Evolutionary conservation across 139 green algal genomes (phyloP).

Genomic region (Chlamydomonas sphaeroides): DNA sequence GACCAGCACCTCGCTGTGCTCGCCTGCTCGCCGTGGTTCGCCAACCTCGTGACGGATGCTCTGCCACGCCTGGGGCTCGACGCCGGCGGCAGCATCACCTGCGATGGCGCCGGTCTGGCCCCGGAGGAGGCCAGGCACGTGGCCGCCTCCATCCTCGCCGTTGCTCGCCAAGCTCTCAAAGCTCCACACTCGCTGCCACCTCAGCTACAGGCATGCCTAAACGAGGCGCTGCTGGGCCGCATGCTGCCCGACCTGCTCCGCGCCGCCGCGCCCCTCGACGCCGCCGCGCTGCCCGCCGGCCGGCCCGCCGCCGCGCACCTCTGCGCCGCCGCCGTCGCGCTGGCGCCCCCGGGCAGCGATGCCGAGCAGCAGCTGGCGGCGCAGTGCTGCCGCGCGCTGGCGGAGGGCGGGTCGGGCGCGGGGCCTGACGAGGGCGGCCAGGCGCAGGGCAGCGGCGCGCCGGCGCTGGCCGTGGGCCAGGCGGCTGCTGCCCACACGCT

Average conservation of each 20-base stretch:
- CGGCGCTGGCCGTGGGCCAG: slow-evolving; percentile 3
- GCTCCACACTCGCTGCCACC: no score
- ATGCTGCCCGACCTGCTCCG: no score
- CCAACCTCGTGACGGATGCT: not conserved
- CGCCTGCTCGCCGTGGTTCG: slow-evolving; percentile 2
- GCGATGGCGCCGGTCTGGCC: not conserved
- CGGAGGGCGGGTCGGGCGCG: not conserved
- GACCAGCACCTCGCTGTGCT: slow-evolving; percentile 11
- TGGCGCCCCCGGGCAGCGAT: not conserved
- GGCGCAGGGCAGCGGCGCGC: not conserved
- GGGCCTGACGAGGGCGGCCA: no score
- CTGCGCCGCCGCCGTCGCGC: not conserved
- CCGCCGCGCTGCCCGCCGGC: no score
- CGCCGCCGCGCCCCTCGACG: no score
- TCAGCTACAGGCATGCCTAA: no score
- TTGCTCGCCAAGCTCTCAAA: not conserved
- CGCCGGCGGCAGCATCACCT: no score
- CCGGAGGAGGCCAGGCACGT: not conserved
- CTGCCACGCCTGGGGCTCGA: not conserved
- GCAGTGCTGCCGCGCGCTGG: not conserved
- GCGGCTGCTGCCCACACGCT: slow-evolving; percentile 1
- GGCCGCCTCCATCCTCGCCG: not conserved
- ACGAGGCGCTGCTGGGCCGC: no score
- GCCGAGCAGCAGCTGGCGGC: not conserved
- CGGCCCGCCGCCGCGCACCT: not conserved